Conservation (phyloP, 2,329 filamentous ascomycete species). For the Penicillium aurantiogriseum region DNA sequence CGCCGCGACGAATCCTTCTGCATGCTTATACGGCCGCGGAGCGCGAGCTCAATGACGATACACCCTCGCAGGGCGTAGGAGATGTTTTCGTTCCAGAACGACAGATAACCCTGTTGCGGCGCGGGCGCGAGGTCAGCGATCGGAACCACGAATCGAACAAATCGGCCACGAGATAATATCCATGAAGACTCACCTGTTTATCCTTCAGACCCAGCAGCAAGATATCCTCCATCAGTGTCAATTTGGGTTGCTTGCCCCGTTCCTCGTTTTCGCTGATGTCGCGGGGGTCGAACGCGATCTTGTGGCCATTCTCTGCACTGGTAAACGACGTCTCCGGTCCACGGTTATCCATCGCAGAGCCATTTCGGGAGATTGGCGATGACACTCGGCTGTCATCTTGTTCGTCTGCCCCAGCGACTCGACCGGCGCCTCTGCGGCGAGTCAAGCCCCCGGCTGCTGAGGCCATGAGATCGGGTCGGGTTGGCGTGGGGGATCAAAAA, state of each 20-base stretch:
- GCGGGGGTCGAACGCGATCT: slow-evolving; percentile 95
- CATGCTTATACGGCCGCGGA: slow-evolving; percentile 96
- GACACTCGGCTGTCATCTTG: slow-evolving; percentile 64
- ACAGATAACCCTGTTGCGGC: slow-evolving; percentile 77
- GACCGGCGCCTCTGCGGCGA: slow-evolving; percentile 65
- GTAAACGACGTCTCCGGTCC: slow-evolving; percentile 78
- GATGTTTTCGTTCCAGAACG: slow-evolving; percentile 99
- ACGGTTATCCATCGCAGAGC: slow-evolving; percentile 55
- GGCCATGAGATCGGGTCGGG: slow-evolving; percentile 51
- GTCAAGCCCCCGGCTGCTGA: slow-evolving; percentile 66
- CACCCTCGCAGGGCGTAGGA: slow-evolving; percentile 96
- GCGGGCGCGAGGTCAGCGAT: slow-evolving; percentile 22
- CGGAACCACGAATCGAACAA: slow-evolving; percentile 6
- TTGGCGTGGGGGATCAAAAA: slow-evolving; percentile 16
- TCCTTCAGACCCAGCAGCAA: slow-evolving; percentile 94
- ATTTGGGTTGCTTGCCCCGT: slow-evolving; percentile 94
- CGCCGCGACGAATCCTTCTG: slow-evolving; percentile 91
- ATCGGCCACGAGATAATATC: slow-evolving; percentile 2
- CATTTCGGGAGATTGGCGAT: slow-evolving; percentile 62
- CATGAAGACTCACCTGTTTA: slow-evolving; percentile 74
- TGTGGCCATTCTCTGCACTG: slow-evolving; percentile 87
- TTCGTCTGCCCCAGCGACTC: slow-evolving; percentile 57
- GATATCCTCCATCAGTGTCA: slow-evolving; percentile 98
- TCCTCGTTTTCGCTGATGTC: slow-evolving; percentile 97
- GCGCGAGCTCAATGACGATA: slow-evolving; percentile 96